These are phyloP conservation scores for Penicillium egyptiacum DNA, from an alignment of 495 filamentous ascomycete genomes.

Conservation along the genomic window DNA sequence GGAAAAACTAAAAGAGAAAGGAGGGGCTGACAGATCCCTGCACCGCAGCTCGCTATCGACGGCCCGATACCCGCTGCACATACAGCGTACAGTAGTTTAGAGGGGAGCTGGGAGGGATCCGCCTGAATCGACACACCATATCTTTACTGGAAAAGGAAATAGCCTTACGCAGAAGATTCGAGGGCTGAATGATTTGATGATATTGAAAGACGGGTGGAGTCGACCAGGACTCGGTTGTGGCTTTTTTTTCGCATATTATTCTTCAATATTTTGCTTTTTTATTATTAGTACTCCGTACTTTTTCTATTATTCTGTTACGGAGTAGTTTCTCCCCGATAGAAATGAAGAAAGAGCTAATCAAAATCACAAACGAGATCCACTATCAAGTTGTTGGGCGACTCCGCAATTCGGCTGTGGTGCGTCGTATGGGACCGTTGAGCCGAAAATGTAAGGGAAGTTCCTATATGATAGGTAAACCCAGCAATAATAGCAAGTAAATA, in stretches of 20 bases:
- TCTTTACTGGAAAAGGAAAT: constrained; percentile 1
- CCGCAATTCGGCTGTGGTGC: constrained; percentile 13
- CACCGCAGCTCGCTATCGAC: constrained; percentile 36
- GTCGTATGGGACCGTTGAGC: constrained; percentile 8
- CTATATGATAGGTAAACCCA: constrained; percentile 4
- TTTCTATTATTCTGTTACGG: too few species aligned
- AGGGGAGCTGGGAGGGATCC: constrained; percentile 11
- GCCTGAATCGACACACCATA: constrained; percentile 8
- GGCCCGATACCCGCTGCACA: constrained; percentile 38
- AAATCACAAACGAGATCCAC: too few species aligned
- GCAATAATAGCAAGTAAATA: background rate
- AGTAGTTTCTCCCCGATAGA: too few species aligned
- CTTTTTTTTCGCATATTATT: constrained; percentile 4
- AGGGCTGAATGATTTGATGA: background rate
- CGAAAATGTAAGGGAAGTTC: constrained; percentile 3
- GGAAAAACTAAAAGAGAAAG: background rate
- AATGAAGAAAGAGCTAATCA: background rate
- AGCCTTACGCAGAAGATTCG: background rate
- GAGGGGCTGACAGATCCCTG: constrained; percentile 26
- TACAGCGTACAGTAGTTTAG: constrained; percentile 31
- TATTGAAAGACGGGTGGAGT: background rate
- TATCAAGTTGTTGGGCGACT: constrained; percentile 1
- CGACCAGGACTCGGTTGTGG: background rate
- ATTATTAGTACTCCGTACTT: background rate
- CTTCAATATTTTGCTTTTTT: background rate